Evolutionary conservation across 192 early-diverging fungal species (phyloP).

Genomic region (Lunasporangiospora selenospora): DNA sequence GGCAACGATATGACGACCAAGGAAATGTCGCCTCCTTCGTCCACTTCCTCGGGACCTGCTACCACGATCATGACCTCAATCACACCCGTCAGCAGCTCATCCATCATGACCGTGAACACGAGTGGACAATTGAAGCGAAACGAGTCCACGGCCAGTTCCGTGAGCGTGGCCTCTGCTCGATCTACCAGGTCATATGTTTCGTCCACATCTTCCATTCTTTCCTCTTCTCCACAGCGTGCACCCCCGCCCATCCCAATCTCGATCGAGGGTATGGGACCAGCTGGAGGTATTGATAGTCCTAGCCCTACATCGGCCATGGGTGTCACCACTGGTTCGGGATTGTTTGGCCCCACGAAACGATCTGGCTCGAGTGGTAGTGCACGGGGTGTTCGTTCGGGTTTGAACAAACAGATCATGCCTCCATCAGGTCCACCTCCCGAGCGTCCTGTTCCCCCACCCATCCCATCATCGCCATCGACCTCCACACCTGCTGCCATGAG

Average conservation of each 20-base stretch:
- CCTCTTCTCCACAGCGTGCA: constrained; percentile 35
- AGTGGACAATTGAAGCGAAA: constrained; percentile 18
- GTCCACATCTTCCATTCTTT: constrained; percentile 12
- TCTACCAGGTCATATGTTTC: constrained; percentile 26
- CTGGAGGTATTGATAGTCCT: no score
- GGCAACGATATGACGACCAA: not conserved
- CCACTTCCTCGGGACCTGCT: not conserved
- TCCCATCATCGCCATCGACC: no score
- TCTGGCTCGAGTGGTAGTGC: constrained; percentile 33
- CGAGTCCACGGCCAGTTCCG: constrained; percentile 26
- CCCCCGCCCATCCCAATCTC: constrained; percentile 29
- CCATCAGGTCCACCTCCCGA: constrained; percentile 13
- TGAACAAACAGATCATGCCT: constrained; percentile 40
- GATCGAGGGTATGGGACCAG: not conserved
- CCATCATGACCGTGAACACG: constrained; percentile 2
- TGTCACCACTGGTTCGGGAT: constrained; percentile 19
- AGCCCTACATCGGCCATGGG: no score
- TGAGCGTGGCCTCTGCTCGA: constrained; percentile 12
- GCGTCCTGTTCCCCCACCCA: constrained; percentile 8
- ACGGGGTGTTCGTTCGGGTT: constrained; percentile 31
- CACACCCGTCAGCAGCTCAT: not conserved
- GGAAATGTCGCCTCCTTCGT: not conserved
- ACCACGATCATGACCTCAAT: not conserved
- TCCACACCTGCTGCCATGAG: not conserved
- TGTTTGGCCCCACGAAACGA: constrained; percentile 25